These are phyloP conservation scores for Echeveria elegans DNA, from an alignment of 164 flowering plant species.

Conservation along the genomic window DNA sequence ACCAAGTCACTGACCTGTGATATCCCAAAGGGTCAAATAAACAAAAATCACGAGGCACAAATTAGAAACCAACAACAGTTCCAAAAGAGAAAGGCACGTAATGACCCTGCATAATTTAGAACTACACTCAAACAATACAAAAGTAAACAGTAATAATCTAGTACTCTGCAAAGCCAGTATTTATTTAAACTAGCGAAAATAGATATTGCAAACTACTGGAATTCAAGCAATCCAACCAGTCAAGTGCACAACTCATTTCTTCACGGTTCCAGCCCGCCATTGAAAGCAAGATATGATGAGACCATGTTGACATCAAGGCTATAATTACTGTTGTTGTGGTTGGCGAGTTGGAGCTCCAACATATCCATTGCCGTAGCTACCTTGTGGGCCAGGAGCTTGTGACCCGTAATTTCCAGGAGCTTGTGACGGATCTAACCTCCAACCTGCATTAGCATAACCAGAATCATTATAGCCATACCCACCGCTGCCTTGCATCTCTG, in stretches of 20 bases:
- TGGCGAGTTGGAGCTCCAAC: conserved; percentile 53
- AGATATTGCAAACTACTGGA: conserved; percentile 36
- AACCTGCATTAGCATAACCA: conserved; percentile 54
- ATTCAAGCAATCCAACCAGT: conserved; percentile 64
- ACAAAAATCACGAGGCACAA: too few relatives aligned
- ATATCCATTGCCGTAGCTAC: conserved; percentile 61
- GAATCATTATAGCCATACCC: conserved; percentile 62
- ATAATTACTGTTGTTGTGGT: conserved; percentile 53
- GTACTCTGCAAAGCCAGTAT: conserved; percentile 27
- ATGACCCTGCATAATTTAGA: conserved; percentile 33
- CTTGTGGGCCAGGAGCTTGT: conserved; percentile 23
- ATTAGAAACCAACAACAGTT: not conserved
- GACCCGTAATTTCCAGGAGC: conserved; percentile 40
- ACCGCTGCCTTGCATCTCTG: conserved; percentile 39
- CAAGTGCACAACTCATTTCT: conserved; percentile 13
- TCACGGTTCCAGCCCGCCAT: conserved; percentile 21
- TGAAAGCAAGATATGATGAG: not conserved
- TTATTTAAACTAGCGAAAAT: conserved; percentile 38
- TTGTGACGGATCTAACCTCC: conserved; percentile 69
- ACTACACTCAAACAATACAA: conserved; percentile 21
- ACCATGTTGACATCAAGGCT: conserved; percentile 10
- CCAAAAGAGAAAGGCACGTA: not conserved
- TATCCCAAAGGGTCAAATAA: too few relatives aligned
- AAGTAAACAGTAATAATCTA: conserved; percentile 22
- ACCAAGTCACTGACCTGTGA: too few relatives aligned